Percentiles rank a stretch among this genome's conserved stretches.
These are phyloP conservation scores for Verticillium isaacii DNA, from an alignment of 2,329 filamentous ascomycete genomes.

Conservation along the genomic window DNA sequence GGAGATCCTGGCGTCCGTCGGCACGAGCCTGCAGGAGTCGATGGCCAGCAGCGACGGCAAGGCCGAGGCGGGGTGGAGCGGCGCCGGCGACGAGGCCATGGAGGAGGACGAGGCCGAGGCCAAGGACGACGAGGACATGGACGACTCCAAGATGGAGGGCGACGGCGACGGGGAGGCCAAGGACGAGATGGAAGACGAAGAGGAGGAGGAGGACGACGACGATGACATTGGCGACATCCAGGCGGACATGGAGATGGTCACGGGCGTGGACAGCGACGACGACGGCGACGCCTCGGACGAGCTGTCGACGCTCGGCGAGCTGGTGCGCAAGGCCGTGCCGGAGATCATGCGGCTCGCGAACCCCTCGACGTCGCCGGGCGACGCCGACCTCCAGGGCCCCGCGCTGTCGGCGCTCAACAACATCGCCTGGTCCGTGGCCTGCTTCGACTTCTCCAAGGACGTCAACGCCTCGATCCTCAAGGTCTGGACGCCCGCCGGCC, in stretches of 20 bases:
- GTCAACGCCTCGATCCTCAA: constrained; percentile 46
- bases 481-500: constrained; percentile 50
- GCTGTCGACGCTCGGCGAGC: constrained; percentile 46
- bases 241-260: constrained; percentile 56
- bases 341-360: constrained; percentile 43
- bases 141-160: constrained; percentile 28
- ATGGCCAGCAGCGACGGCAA: constrained; percentile 31
- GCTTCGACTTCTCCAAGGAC: constrained; percentile 53
- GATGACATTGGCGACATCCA: constrained; percentile 43
- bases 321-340: constrained; percentile 40
- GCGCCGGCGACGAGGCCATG: constrained; percentile 33
- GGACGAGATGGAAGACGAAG: constrained; percentile 40
- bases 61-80: constrained; percentile 33
- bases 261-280: constrained; percentile 57
- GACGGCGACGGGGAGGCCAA: constrained; percentile 19
- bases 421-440: constrained; percentile 61
- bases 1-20: constrained; percentile 61
- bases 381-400: constrained; percentile 42
- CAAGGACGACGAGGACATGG: constrained; percentile 29
- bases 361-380: constrained; percentile 33
- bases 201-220: constrained; percentile 24
- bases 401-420: constrained; percentile 61
- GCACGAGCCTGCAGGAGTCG: constrained; percentile 51
- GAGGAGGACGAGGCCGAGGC: constrained; percentile 24
- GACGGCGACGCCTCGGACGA: constrained; percentile 50